These are phyloP conservation scores for Porpolomopsis calyptriformis DNA, from an alignment of 768 basidiomycete genomes.

Conservation along the genomic window DNA sequence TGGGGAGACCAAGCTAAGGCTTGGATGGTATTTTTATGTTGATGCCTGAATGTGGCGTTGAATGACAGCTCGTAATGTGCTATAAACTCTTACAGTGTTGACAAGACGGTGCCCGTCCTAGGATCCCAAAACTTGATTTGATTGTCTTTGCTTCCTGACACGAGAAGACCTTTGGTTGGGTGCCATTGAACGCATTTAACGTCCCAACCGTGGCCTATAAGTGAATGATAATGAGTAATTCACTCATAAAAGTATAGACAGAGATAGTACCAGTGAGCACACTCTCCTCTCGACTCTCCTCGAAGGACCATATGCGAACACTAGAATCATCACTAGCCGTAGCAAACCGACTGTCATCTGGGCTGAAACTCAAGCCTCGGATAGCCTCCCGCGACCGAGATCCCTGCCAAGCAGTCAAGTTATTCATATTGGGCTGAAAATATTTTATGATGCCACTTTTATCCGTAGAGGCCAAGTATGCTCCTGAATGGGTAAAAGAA, in stretches of 20 bases:
- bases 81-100: slow-evolving; percentile 60
- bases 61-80: background rate
- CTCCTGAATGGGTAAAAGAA: slow-evolving; percentile 85
- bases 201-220: slow-evolving; percentile 97
- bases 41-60: slow-evolving; percentile 46
- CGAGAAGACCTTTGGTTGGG: slow-evolving; percentile 89
- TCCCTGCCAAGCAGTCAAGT: slow-evolving; percentile 86
- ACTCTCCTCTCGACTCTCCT: slow-evolving; percentile 82
- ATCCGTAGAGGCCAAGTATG: slow-evolving; percentile 87
- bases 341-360: slow-evolving; percentile 84
- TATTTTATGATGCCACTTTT: slow-evolving; percentile 95
- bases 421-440: slow-evolving; percentile 99
- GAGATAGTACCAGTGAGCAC: slow-evolving; percentile 61
- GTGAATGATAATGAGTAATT: background rate
- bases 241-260: background rate
- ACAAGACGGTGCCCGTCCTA: slow-evolving; percentile 78
- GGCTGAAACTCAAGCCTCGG: slow-evolving; percentile 83
- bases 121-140: slow-evolving; percentile 99
- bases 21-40: slow-evolving; percentile 96
- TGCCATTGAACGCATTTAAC: slow-evolving; percentile 99
- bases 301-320: slow-evolving; percentile 91
- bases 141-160: slow-evolving; percentile 95
- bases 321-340: slow-evolving; percentile 95
- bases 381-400: slow-evolving; percentile 84
- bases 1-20: slow-evolving; percentile 89